A percentile compares a stretch with the other conserved stretches of the same genome.
phyloP scores from a whole-genome alignment of 1,284 basidiomycete genomes.

The Puccinia sorghi region DNA sequence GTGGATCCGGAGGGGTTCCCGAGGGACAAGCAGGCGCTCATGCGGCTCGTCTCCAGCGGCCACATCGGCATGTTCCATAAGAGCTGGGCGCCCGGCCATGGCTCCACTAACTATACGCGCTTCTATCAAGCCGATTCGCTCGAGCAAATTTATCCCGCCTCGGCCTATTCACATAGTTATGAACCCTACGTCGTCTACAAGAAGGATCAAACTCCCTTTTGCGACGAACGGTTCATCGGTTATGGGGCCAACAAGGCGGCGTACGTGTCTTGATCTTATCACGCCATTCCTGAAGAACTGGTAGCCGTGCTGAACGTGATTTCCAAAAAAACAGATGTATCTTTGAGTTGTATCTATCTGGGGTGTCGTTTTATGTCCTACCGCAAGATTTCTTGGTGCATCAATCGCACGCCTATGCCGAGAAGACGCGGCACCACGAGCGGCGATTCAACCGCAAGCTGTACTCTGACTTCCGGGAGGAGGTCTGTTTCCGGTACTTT shows the following conservation, averaged over 20 bases:
- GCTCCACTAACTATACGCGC: slow-evolving; percentile 71
- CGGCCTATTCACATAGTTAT: slow-evolving; percentile 73
- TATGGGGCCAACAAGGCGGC: slow-evolving; percentile 68
- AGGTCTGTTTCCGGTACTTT: slow-evolving; percentile 57
- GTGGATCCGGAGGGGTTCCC: slow-evolving; percentile 67
- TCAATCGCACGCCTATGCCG: slow-evolving; percentile 78
- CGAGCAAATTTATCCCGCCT: slow-evolving; percentile 72
- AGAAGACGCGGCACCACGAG: slow-evolving; percentile 69
- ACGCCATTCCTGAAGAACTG: no score
- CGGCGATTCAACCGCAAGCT: slow-evolving; percentile 73
- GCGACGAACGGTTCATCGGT: slow-evolving; percentile 82
- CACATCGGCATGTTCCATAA: slow-evolving; percentile 73
- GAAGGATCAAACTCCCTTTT: slow-evolving; percentile 74
- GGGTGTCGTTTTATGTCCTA: slow-evolving; percentile 74
- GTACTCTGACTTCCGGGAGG: slow-evolving; percentile 64
- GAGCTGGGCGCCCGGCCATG: slow-evolving; percentile 74
- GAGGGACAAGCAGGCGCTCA: slow-evolving; percentile 65
- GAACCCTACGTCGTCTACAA: slow-evolving; percentile 80
- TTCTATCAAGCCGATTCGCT: slow-evolving; percentile 65
- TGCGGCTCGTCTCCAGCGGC: slow-evolving; percentile 64
- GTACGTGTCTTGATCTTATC: slow-evolving; percentile 47
- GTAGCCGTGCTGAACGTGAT: no score
- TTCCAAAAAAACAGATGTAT: no score
- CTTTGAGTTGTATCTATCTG: slow-evolving; percentile 68
- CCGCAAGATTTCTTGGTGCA: slow-evolving; percentile 82